Base-by-base conservation (phyloP, 139 green algal species). In the Micromonas pusilla region DNA sequence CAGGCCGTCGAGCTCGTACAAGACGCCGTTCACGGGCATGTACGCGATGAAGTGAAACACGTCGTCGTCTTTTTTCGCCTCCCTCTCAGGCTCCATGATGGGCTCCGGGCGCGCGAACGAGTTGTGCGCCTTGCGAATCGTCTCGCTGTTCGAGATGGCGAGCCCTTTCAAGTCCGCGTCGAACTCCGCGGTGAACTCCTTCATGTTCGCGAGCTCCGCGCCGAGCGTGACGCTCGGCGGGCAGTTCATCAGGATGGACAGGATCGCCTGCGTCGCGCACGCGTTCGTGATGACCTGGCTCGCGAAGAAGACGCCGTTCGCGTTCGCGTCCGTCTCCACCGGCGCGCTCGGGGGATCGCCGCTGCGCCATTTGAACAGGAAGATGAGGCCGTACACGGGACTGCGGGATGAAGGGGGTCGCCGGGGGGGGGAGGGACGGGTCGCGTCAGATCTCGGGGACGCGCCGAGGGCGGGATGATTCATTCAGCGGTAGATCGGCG, bases 1-100 rank as follows among this genome's bases (percentile, higher is more conserved):
- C n/a, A 99, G 86, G 0, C 95, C 95, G 80, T 99, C 95, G 62
- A 99, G 82, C 83, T 99, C 95, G 63, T 93, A 99, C 68, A 99
- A 76, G 36, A 63, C 72, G 23, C 91, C 93, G 38, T 80, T 76
- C 0, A 95, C 76, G 0, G 92, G 94, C 16, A 98, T 64, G 77
- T 94, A 96, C n/a, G 74, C 85, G 34, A 96, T 89, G 73, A 96
- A 96, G 82, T 96, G 91, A 68, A 89, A 96, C 5, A 88, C 85
- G 23, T 93, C 86, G 72, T 83, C 83, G 45, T 9, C 9, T 63
- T 81, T 9, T 9, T 9, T 16, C 45, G 9, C 9, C 9, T 57
- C 45, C 45, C 45, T 57, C 28, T 70, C 13, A 26, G 57, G 57
- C 34, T 80, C 38, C 26, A 97, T 66, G 25, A 96, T 83, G 1